Base-by-base conservation (phyloP, 176 grass and related monocot species). In the Carex parvula region DNA sequence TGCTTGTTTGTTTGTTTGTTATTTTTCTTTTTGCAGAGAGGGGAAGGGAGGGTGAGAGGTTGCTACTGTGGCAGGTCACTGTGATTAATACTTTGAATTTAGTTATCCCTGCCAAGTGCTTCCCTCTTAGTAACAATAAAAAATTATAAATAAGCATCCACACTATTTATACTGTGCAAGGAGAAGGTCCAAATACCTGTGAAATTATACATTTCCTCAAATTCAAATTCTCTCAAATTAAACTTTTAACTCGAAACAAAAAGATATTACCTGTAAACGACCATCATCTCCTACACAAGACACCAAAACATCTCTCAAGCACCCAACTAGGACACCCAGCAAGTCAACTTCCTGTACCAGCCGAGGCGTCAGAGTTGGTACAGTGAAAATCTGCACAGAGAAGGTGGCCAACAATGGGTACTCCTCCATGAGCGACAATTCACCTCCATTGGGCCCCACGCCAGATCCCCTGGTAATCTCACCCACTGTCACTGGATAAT, bases 361-460 rank as follows among this genome's bases (percentile, higher is more conserved):
- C 72, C 90, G 89, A 63, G 84, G 52, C 64, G 91, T 94, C 78
- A 99, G 65, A 13, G 87, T 89, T 63, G 90, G 85, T 60, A 99
- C 97, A 33, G 97, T 99, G 81, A 99, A 99, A 89, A 99, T 96
- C 89, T 99, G 97, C 66, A 99, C 97, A 53, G 97, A 92, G 58
- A 99, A 96, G 21, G 78, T 92, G 75, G 57, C 60, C 81, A 99
- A 53, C 65, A 99, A 59, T 22, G 86, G 90, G 81, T 92, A 96
- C 0, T 89, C 85, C 18, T 94, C 97, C 65, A 88, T 68, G 22
- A 80, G 62, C 6, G 81, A 67, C 79, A 92, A 88, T 39, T 56
- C 90, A 52, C 62, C 81, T 52, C 81, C 81, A 67, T 14, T 81
- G 18, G 60, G 35, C 37, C 60, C 64, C 22, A 32, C 41, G 0